phyloP scores from a whole-genome alignment of 176 grass and related monocot species.

The Cenchrus fungigraminus region DNA sequence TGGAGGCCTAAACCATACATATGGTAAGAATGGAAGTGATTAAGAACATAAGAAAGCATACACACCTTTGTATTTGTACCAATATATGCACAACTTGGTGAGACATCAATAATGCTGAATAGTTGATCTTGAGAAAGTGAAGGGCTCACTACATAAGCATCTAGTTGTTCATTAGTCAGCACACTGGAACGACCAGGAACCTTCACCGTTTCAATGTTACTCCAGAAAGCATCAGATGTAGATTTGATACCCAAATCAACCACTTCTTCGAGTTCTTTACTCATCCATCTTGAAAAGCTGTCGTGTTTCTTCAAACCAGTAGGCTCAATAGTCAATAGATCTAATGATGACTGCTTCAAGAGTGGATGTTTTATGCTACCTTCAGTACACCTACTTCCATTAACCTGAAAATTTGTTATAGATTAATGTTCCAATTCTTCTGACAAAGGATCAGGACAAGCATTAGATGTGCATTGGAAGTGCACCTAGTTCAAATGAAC shows the following conservation, averaged over 20 bases:
- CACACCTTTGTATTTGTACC: conserved; percentile 73
- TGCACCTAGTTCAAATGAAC: conserved; percentile 5
- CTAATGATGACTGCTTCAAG: conserved; percentile 56
- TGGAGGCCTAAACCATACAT: not conserved
- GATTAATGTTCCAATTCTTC: conserved; percentile 1
- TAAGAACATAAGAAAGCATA: not conserved
- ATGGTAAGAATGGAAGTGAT: conserved; percentile 6
- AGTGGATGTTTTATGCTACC: conserved; percentile 49
- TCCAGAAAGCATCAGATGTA: conserved; percentile 69
- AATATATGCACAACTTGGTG: conserved; percentile 62
- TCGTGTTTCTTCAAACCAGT: conserved; percentile 78
- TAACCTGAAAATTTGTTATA: conserved; percentile 48
- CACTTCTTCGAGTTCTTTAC: conserved; percentile 74
- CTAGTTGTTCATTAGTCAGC: conserved; percentile 59
- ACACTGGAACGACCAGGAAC: conserved; percentile 57
- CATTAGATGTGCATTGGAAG: conserved; percentile 21
- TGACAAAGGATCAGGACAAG: not conserved
- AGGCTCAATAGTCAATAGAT: conserved; percentile 53
- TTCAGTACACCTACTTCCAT: conserved; percentile 38
- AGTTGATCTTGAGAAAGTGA: conserved; percentile 84
- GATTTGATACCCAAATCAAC: conserved; percentile 66
- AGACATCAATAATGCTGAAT: conserved; percentile 83
- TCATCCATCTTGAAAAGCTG: conserved; percentile 91
- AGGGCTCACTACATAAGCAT: conserved; percentile 66
- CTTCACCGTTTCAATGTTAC: conserved; percentile 49